phyloP scores from a whole-genome alignment of 768 basidiomycete genomes.

The Tulasnella sp. region DNA sequence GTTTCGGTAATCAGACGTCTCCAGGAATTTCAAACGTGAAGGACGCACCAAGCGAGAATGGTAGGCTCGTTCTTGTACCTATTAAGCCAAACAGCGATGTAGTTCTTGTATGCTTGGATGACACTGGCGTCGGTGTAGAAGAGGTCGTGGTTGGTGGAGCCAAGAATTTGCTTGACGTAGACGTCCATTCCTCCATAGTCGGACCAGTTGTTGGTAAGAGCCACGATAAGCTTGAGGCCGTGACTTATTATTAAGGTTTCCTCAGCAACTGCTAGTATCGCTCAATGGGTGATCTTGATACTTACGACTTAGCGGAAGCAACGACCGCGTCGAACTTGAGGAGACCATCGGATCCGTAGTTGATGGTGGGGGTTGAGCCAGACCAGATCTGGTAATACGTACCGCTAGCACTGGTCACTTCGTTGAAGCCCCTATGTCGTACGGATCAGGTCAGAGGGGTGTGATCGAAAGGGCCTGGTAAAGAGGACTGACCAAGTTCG shows the following conservation, averaged over 20 bases:
- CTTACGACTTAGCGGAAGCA: slow-evolving; percentile 40
- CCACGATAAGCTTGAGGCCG: slow-evolving; percentile 47
- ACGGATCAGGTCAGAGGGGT: background rate
- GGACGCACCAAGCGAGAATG: slow-evolving; percentile 9
- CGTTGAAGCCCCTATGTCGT: slow-evolving; percentile 40
- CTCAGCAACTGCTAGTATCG: no score
- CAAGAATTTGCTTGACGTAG: slow-evolving; percentile 37
- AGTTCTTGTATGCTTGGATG: slow-evolving; percentile 39
- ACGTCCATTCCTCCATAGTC: slow-evolving; percentile 56
- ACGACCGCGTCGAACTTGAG: slow-evolving; percentile 36
- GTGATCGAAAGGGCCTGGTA: background rate
- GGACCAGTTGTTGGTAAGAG: slow-evolving; percentile 25
- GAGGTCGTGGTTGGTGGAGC: slow-evolving; percentile 33
- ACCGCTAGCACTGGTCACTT: slow-evolving; percentile 37
- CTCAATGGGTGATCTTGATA: no score
- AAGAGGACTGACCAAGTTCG: slow-evolving; percentile 34
- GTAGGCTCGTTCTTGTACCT: slow-evolving; percentile 44
- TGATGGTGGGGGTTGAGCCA: slow-evolving; percentile 38
- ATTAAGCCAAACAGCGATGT: slow-evolving; percentile 37
- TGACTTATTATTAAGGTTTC: no score
- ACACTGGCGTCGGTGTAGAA: slow-evolving; percentile 49
- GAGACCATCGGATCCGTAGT: slow-evolving; percentile 43
- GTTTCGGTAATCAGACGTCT: slow-evolving; percentile 15
- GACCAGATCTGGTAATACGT: slow-evolving; percentile 47
- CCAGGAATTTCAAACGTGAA: background rate